Conservation (phyloP, 805 yeast species). For the Metschnikowia peoriensis region DNA sequence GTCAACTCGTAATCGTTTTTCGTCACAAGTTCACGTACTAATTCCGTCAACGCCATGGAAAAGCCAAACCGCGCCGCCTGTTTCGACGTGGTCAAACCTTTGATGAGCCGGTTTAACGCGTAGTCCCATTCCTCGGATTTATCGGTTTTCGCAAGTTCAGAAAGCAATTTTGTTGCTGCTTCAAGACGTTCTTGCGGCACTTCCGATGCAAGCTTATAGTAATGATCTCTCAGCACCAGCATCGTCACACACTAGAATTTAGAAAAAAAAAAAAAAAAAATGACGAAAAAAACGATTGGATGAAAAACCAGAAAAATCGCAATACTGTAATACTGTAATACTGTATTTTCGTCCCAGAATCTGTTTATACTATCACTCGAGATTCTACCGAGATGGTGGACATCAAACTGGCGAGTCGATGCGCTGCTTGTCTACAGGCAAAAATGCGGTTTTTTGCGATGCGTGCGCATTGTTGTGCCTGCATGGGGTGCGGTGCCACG, state of each 20-base stretch:
- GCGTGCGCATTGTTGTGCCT: neutral
- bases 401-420: neutral
- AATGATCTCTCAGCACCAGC: conserved; percentile 70
- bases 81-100: conserved; percentile 78
- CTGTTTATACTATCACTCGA: neutral
- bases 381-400: no score
- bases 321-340: no score
- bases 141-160: conserved; percentile 50
- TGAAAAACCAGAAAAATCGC: neutral
- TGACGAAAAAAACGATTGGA: neutral
- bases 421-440: neutral
- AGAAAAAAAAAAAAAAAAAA: neutral
- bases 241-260: conserved; percentile 18
- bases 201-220: conserved; percentile 76
- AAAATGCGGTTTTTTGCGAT: neutral
- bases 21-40: conserved; percentile 37
- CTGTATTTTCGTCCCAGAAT: neutral
- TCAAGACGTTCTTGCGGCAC: conserved; percentile 65
- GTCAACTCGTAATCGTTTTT: conserved; percentile 31
- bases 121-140: conserved; percentile 70
- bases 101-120: conserved; percentile 72
- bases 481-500: neutral
- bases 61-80: conserved; percentile 86
- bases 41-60: conserved; percentile 81
- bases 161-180: conserved; percentile 65